Conservation (phyloP, 306 rosid species). For the Calophaca sinica region DNA sequence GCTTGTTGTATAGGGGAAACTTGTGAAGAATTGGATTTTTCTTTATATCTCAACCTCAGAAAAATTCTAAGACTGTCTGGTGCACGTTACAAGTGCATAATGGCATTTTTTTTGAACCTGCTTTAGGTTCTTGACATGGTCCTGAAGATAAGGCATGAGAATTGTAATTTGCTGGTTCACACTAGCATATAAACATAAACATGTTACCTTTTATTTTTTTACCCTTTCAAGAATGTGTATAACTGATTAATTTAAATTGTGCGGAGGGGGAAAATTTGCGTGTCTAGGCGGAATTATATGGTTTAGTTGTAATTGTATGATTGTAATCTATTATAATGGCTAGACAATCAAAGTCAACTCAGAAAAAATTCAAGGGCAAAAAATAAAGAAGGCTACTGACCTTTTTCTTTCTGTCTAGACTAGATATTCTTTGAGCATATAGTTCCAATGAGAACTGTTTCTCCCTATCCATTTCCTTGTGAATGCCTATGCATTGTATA, state of each 20-base stretch:
- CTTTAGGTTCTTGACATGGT: not conserved
- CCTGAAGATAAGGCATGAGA: not conserved
- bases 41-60: slow-evolving; percentile 4
- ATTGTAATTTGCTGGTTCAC: not conserved
- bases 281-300: slow-evolving; percentile 14
- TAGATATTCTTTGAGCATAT: slow-evolving; percentile 1
- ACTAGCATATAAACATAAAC: too few relatives aligned
- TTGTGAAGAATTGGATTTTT: slow-evolving; percentile 11
- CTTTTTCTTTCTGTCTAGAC: not conserved
- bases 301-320: slow-evolving; percentile 32
- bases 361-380: not conserved
- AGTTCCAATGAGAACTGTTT: slow-evolving; percentile 24
- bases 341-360: slow-evolving; percentile 10
- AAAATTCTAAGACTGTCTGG: not conserved
- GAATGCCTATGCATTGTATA: not conserved
- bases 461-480: slow-evolving; percentile 7
- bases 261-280: too few relatives aligned
- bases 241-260: not conserved
- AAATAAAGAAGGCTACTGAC: not conserved
- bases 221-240: slow-evolving; percentile 2
- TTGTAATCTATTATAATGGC: slow-evolving; percentile 29
- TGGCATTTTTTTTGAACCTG: too few relatives aligned
- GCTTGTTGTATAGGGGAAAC: slow-evolving; percentile 18
- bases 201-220: too few relatives aligned
- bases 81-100: not conserved